Percentiles rank a stretch among this genome's conserved stretches.
These are phyloP conservation scores for Verticillium nonalfalfae DNA, from an alignment of 2,329 filamentous ascomycete genomes.

Conservation along the genomic window DNA sequence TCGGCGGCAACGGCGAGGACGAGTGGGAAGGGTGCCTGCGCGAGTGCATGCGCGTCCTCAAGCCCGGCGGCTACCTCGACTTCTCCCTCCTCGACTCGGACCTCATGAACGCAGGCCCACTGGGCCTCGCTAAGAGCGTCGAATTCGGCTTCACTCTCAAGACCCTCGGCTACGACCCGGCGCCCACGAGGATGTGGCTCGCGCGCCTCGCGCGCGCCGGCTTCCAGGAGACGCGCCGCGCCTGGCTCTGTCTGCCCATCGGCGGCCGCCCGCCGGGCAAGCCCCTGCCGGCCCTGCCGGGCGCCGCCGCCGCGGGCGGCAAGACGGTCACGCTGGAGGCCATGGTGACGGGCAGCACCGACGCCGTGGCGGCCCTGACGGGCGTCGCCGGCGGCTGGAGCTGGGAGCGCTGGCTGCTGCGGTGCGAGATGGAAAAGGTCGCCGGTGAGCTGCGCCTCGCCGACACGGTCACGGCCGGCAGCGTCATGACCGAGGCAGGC, in stretches of 20 bases:
- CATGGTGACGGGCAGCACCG: constrained; percentile 55
- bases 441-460: constrained; percentile 57
- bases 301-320: constrained; percentile 29
- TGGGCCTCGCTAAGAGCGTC: constrained; percentile 75
- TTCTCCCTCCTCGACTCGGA: constrained; percentile 87
- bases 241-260: constrained; percentile 86
- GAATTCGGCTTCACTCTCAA: constrained; percentile 90
- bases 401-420: constrained; percentile 95
- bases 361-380: constrained; percentile 66
- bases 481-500: constrained; percentile 48
- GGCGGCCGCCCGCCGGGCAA: constrained; percentile 44
- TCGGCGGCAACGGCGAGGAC: constrained; percentile 61
- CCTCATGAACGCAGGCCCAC: constrained; percentile 75
- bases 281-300: constrained; percentile 14
- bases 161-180: constrained; percentile 83
- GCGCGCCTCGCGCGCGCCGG: constrained; percentile 66
- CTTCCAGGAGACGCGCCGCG: constrained; percentile 74
- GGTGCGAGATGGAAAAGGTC: constrained; percentile 74
- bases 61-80: constrained; percentile 88
- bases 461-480: constrained; percentile 44
- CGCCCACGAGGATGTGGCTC: constrained; percentile 76
- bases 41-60: constrained; percentile 86
- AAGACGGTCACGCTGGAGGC: constrained; percentile 53
- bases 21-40: constrained; percentile 82
- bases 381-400: constrained; percentile 81